A percentile compares a stretch with the other conserved stretches of the same genome.
phyloP scores from a whole-genome alignment of 2,329 filamentous ascomycete species.

The Cercospora nicotianae region DNA sequence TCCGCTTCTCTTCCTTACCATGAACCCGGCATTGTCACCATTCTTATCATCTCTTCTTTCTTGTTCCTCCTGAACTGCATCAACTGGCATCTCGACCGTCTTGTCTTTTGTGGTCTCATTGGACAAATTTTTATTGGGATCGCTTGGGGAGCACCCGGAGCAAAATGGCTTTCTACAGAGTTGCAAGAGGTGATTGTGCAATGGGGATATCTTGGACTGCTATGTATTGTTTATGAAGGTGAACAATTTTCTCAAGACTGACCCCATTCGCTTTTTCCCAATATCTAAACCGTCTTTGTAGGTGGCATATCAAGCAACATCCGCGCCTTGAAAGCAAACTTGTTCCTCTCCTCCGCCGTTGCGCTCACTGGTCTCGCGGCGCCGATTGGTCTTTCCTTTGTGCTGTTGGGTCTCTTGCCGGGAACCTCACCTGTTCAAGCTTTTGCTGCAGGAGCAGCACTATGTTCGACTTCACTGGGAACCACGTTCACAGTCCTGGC shows the following conservation, averaged over 20 bases:
- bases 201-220: slow-evolving; percentile 71
- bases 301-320: slow-evolving; percentile 61
- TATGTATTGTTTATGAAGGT: slow-evolving; percentile 69
- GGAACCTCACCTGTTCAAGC: slow-evolving; percentile 59
- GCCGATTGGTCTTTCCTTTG: slow-evolving; percentile 67
- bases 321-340: slow-evolving; percentile 58
- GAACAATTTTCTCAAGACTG: no score
- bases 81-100: slow-evolving; percentile 27
- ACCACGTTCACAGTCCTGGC: slow-evolving; percentile 67
- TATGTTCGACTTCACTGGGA: slow-evolving; percentile 73
- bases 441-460: slow-evolving; percentile 70
- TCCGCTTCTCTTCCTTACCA: slow-evolving; percentile 27
- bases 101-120: slow-evolving; percentile 58
- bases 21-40: slow-evolving; percentile 50
- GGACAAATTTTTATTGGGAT: slow-evolving; percentile 72
- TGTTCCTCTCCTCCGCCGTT: slow-evolving; percentile 60
- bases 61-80: slow-evolving; percentile 41
- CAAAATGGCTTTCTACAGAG: slow-evolving; percentile 56
- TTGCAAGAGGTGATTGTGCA: slow-evolving; percentile 60
- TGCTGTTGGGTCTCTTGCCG: slow-evolving; percentile 52
- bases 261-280: no score
- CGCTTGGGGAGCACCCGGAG: slow-evolving; percentile 67
- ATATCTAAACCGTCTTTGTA: slow-evolving; percentile 42
- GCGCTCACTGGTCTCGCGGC: slow-evolving; percentile 64
- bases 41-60: slow-evolving; percentile 63